Base-by-base conservation (phyloP, 2,329 filamentous ascomycete genomes). In the Calonectria fujianensis region DNA sequence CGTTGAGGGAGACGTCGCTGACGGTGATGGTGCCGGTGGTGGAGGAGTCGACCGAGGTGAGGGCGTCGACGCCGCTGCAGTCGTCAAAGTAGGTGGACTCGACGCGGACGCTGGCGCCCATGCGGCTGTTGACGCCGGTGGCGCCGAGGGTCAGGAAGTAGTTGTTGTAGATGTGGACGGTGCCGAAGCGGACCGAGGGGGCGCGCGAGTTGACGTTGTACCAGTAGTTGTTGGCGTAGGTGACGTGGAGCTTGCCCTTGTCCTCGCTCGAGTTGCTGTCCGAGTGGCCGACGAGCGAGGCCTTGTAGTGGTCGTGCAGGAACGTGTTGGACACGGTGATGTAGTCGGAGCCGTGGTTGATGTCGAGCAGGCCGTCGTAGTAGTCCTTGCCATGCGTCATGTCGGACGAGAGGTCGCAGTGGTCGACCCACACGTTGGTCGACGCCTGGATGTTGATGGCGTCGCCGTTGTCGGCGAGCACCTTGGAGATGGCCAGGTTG, bases 191-290 rank as follows among this genome's bases (percentile, higher is more conserved):
- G 82, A 93, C 82, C 4, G 89, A 91, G 6, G 93, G 93, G 0
- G 85, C 86, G 70, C 93, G 92, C 10, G 90, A 92, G 87, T 93
- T 91, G 82, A 93, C 84, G 86, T 93, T 93, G 77, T 82, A 80
- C 88, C 88, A 94, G 87, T 90, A 87, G 89, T 94, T 94, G 87
- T 93, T 90, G 85, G 89, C 88, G 82, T 92, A 93, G 71, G 93
- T 94, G 70, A 94, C 86, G 81, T 86, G 89, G 59, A 94, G 87
- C 81, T 92, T 87, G 77, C 92, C 92, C 10, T 82, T 90, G 85
- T 94, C 93, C 80, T 92, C 89, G 54, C 78, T 83, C 24, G 80
- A 84, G 85, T 92, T 92, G 84, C 72, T 87, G 86, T 93, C 90
- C 20, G 87, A 89, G 88, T 93, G 91, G 27, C 90, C 91, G 75